Percentiles rank a stretch among this genome's conserved stretches.
Evolutionary conservation across 2,329 filamentous ascomycete genomes (phyloP).

Genomic region (Cercospora brassicicola): DNA sequence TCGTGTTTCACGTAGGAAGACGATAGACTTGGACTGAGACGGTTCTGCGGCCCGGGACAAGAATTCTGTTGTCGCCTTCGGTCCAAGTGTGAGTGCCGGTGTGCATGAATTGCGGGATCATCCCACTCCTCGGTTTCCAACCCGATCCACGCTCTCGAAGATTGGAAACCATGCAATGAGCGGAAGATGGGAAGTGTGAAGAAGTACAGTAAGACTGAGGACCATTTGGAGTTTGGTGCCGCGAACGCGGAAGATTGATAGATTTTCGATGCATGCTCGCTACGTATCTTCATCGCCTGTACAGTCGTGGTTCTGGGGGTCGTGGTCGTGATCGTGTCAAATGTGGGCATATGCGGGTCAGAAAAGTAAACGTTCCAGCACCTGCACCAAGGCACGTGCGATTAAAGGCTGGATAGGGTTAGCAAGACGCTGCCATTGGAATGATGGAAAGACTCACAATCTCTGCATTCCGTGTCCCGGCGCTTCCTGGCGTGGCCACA

Average conservation of each 20-base stretch:
- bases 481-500: slow-evolving; percentile 37
- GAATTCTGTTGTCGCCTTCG: neutral
- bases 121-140: neutral
- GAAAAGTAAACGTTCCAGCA: slow-evolving; percentile 32
- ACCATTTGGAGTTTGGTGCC: neutral
- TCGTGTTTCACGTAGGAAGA: neutral
- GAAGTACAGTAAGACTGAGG: neutral
- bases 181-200: neutral
- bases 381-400: slow-evolving; percentile 28
- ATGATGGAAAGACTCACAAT: slow-evolving; percentile 33
- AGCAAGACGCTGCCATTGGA: slow-evolving; percentile 10
- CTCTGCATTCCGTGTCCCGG: slow-evolving; percentile 30
- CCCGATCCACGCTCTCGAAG: neutral
- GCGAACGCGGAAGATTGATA: neutral
- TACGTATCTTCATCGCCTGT: slow-evolving; percentile 18
- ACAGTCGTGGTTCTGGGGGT: slow-evolving; percentile 16
- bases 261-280: slow-evolving; percentile 24
- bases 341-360: slow-evolving; percentile 7
- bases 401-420: slow-evolving; percentile 32
- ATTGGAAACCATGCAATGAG: neutral
- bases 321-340: slow-evolving; percentile 3
- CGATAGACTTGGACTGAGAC: neutral
- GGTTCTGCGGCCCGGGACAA: neutral
- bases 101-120: neutral
- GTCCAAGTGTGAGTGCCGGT: neutral